Percentiles rank a stretch among this genome's conserved stretches.
These are phyloP conservation scores for Cytospora paraplurivora DNA, from an alignment of 2,329 filamentous ascomycete species.

Conservation along the genomic window DNA sequence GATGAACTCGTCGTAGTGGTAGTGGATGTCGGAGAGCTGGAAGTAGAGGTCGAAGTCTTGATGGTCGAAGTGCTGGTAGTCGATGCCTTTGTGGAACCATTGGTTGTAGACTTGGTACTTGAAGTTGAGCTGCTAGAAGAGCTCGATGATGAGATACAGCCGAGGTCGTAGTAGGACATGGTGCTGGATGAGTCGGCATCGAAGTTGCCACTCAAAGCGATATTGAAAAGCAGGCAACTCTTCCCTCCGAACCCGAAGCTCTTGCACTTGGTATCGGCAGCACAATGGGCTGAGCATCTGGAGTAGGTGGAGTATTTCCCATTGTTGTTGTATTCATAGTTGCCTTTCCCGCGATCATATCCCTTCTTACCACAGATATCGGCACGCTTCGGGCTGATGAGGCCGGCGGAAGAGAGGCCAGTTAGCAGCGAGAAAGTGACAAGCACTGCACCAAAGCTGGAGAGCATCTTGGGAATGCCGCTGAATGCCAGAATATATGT, in stretches of 20 bases:
- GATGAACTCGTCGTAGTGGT: not conserved
- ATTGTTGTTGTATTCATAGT: conserved; percentile 13
- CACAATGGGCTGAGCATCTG: conserved; percentile 13
- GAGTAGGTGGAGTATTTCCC: conserved; percentile 8
- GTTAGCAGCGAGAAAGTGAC: conserved; percentile 4
- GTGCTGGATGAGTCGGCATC: conserved; percentile 4
- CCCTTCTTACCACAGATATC: conserved; percentile 19
- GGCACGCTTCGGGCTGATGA: conserved; percentile 14
- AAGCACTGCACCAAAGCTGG: not conserved
- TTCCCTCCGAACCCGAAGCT: conserved; percentile 13
- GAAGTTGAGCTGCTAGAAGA: not conserved
- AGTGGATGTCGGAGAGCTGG: not conserved
- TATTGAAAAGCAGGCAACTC: conserved; percentile 17
- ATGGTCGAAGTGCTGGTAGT: not conserved
- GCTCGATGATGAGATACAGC: conserved; percentile 1
- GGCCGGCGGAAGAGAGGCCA: conserved; percentile 7
- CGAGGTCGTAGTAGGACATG: conserved; percentile 14
- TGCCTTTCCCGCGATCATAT: conserved; percentile 13
- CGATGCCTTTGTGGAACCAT: not conserved
- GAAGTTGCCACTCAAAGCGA: conserved; percentile 20
- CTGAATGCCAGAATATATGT: too few relatives aligned
- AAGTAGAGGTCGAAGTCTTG: not conserved
- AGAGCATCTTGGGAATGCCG: not conserved
- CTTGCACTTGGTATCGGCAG: conserved; percentile 18
- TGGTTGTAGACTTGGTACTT: not conserved